Conservation (phyloP, 2,329 filamentous ascomycete genomes). For the Pseudocercospora crystallina region DNA sequence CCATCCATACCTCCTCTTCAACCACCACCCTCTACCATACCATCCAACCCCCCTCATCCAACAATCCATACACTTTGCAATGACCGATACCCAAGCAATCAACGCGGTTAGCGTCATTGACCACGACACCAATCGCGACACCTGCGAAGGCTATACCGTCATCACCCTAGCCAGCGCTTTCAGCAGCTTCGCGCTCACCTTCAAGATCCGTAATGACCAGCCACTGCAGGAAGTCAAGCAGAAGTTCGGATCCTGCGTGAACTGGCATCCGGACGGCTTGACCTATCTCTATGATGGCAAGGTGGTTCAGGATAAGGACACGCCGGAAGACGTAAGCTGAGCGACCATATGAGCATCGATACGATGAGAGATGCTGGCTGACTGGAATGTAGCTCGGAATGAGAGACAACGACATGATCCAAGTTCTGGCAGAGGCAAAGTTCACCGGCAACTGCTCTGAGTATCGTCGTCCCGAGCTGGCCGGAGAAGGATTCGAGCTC, state of each 20-base stretch:
- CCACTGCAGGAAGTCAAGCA: neutral
- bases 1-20: no score
- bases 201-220: neutral
- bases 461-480: neutral
- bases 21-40: no score
- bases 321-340: no score
- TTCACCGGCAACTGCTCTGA: neutral
- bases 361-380: no score
- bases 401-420: no score
- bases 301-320: neutral
- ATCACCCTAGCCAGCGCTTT: neutral
- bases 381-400: no score
- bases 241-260: neutral
- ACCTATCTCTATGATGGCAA: neutral
- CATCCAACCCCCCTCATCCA: no score
- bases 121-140: neutral
- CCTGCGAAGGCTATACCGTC: neutral
- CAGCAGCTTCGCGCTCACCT: conserved; percentile 1
- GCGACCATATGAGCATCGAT: no score
- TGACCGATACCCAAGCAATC: neutral
- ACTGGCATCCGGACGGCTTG: neutral
- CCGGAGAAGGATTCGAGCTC: neutral
- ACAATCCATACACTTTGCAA: neutral
- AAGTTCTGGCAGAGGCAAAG: neutral
- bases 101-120: neutral